These are phyloP conservation scores for Amanita polypyramis DNA, from an alignment of 768 basidiomycete genomes.

Conservation along the genomic window DNA sequence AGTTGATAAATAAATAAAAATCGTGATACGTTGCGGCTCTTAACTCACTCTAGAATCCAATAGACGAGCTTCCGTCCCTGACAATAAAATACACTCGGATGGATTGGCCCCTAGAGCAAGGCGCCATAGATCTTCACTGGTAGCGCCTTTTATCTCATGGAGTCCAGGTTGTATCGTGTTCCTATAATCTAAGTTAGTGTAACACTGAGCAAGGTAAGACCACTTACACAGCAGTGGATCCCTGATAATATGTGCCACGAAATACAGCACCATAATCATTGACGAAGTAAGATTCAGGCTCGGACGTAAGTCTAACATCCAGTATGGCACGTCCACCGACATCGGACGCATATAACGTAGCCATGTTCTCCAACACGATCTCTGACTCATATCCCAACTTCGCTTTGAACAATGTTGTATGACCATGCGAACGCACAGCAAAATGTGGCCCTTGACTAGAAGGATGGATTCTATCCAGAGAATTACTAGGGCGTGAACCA, in stretches of 20 bases:
- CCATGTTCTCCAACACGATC: constrained; percentile 20
- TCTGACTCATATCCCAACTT: neutral
- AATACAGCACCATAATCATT: constrained; percentile 46
- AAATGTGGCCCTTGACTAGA: constrained; percentile 13
- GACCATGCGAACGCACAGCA: constrained; percentile 18
- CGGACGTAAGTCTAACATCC: constrained; percentile 33
- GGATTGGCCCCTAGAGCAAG: constrained; percentile 26
- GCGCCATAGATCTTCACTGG: constrained; percentile 41
- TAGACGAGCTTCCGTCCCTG: constrained; percentile 28
- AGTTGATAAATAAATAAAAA: neutral
- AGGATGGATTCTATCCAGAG: neutral
- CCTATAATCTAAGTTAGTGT: constrained; percentile 3
- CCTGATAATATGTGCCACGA: constrained; percentile 26
- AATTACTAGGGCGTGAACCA: constrained; percentile 16
- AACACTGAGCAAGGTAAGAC: neutral
- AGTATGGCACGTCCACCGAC: constrained; percentile 29
- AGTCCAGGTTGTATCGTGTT: constrained; percentile 12
- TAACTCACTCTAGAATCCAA: constrained; percentile 49
- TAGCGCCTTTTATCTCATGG: neutral
- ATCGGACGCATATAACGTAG: constrained; percentile 28
- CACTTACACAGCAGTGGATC: constrained; percentile 31
- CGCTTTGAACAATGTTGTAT: constrained; percentile 10
- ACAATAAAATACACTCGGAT: constrained; percentile 36
- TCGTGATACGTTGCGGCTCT: neutral
- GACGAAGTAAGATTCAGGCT: constrained; percentile 29